These are phyloP conservation scores for Trifolium pratense DNA, from an alignment of 306 rosid genomes.

Conservation along the genomic window DNA sequence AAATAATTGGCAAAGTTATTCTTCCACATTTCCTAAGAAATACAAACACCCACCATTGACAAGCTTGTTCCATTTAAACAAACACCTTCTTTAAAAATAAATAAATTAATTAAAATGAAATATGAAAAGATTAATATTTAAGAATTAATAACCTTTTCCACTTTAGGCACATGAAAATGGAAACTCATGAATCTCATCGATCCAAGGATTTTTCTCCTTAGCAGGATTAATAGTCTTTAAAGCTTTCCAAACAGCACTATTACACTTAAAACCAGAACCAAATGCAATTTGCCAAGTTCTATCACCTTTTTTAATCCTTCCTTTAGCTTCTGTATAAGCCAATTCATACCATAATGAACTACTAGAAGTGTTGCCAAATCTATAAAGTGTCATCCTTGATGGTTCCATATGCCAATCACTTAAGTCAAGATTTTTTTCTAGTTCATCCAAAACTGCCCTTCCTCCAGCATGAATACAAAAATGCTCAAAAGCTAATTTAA, in stretches of 20 bases:
- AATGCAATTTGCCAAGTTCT: slow-evolving; percentile 19
- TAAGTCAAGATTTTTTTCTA: slow-evolving; percentile 3
- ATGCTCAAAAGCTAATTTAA: slow-evolving; percentile 16
- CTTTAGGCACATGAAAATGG: slow-evolving; percentile 16
- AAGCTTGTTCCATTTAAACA: not conserved
- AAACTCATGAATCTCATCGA: slow-evolving; percentile 15
- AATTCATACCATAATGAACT: slow-evolving; percentile 15
- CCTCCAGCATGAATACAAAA: slow-evolving; percentile 12
- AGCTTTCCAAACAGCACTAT: slow-evolving; percentile 18
- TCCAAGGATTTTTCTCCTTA: slow-evolving; percentile 11
- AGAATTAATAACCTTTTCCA: not conserved
- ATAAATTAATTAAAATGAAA: no score
- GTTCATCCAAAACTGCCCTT: not conserved
- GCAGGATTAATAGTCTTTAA: slow-evolving; percentile 4
- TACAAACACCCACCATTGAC: not conserved
- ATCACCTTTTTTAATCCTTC: slow-evolving; percentile 1
- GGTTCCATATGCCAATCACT: slow-evolving; percentile 18
- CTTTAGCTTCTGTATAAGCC: slow-evolving; percentile 16
- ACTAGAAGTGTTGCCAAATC: slow-evolving; percentile 17
- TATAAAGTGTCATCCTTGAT: slow-evolving; percentile 14
- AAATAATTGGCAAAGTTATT: not conserved
- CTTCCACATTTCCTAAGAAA: not conserved
- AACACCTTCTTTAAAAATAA: not conserved
- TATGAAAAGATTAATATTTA: not conserved
- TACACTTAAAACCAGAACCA: slow-evolving; percentile 13